phyloP scores from a whole-genome alignment of 2,329 filamentous ascomycete species.

The Monascus ruber region DNA sequence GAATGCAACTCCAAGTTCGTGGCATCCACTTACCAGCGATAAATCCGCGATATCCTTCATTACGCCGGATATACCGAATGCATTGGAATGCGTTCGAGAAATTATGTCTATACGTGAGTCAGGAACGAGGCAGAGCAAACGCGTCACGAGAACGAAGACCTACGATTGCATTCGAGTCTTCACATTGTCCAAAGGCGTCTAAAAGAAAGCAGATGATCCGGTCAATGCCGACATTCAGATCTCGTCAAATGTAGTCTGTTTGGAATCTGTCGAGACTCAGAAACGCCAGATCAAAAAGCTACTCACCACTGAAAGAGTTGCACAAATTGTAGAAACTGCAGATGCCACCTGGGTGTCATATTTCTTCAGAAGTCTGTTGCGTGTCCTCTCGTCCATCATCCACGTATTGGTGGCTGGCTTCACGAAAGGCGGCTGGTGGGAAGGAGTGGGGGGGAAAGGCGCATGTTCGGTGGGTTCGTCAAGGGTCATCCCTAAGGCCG shows the following conservation, averaged over 20 bases:
- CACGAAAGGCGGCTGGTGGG: slow-evolving; percentile 20
- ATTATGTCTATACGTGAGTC: slow-evolving; percentile 24
- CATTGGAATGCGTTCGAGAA: slow-evolving; percentile 33
- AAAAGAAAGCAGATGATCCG: background rate
- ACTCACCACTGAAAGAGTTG: slow-evolving; percentile 36
- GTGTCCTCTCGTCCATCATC: slow-evolving; percentile 28
- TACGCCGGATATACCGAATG: slow-evolving; percentile 35
- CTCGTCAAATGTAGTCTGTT: background rate
- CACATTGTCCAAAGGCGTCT: slow-evolving; percentile 38
- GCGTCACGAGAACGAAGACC: slow-evolving; percentile 6
- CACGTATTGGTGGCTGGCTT: slow-evolving; percentile 22
- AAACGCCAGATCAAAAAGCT: background rate
- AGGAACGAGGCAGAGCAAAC: slow-evolving; percentile 1
- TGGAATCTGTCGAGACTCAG: slow-evolving; percentile 5
- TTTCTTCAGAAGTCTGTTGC: slow-evolving; percentile 33
- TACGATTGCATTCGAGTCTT: slow-evolving; percentile 42
- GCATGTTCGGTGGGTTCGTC: slow-evolving; percentile 31
- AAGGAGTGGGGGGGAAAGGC: slow-evolving; percentile 20
- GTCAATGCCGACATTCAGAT: no score
- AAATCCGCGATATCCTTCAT: slow-evolving; percentile 36
- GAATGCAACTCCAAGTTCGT: background rate
- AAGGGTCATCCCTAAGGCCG: slow-evolving; percentile 25
- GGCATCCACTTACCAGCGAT: slow-evolving; percentile 28
- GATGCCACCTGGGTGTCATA: slow-evolving; percentile 38
- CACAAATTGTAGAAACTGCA: slow-evolving; percentile 32